Evolutionary conservation across 2,329 filamentous ascomycete genomes (phyloP).

Genomic region (Rutstroemia sp.): DNA sequence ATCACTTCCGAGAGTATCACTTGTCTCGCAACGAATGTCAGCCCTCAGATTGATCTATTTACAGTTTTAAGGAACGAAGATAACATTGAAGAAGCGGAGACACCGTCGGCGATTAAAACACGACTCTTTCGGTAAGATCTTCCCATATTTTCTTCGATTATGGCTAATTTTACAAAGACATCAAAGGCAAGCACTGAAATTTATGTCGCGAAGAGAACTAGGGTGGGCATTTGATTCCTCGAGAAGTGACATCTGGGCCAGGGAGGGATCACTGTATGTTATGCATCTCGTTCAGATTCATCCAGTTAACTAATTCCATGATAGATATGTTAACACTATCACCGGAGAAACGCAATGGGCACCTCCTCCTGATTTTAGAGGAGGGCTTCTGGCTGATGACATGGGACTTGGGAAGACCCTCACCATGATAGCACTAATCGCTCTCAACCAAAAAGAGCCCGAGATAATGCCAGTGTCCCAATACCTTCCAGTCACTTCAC

Average conservation of each 20-base stretch:
- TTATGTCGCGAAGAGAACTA: not conserved
- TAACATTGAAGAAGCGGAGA: too few relatives aligned
- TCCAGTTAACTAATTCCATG: not conserved
- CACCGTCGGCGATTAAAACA: too few relatives aligned
- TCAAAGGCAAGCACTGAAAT: not conserved
- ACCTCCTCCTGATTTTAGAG: constrained; percentile 28
- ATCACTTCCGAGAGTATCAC: too few relatives aligned
- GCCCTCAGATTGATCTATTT: too few relatives aligned
- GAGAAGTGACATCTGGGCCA: not conserved
- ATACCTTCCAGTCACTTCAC: too few relatives aligned
- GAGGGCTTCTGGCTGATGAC: constrained; percentile 82
- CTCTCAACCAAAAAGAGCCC: not conserved
- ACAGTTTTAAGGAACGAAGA: too few relatives aligned
- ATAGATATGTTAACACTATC: not conserved
- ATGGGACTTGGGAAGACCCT: constrained; percentile 87
- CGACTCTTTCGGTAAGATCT: too few relatives aligned
- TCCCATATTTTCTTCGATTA: too few relatives aligned
- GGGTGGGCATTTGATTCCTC: not conserved
- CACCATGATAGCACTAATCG: constrained; percentile 61
- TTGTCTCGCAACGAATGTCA: too few relatives aligned
- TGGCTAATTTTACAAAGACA: not conserved
- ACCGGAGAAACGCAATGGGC: not conserved
- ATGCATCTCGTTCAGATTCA: not conserved
- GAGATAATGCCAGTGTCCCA: too few relatives aligned
- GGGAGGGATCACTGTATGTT: not conserved